Base-by-base conservation (phyloP, 2,329 filamentous ascomycete genomes). In the Akanthomyces dipterigenus region DNA sequence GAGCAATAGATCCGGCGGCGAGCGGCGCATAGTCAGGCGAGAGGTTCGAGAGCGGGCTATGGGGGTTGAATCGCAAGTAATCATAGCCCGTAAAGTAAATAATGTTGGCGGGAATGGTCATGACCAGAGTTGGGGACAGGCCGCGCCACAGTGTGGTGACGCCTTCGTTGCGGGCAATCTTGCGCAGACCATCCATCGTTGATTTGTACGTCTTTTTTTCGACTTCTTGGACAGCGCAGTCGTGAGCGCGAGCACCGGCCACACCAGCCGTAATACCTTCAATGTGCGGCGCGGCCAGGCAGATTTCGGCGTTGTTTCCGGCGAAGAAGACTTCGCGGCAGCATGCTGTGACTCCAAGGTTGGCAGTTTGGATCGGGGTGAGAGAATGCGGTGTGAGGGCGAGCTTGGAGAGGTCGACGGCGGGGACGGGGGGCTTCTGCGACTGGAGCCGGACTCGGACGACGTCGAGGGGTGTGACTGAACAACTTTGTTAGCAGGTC, bases 1-100 rank as follows among this genome's bases (percentile, higher is more conserved):
- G 85, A 1, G 95, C 93, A 1, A 84, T 77, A 5, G 90, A 85
- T 1, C 95, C 95, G 3, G 91, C 91, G 1, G 90, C 80, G 1
- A 99, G 80, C 0, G 95, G 92, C 6, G 90, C 86, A 67, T 90
- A 91, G 9, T 84, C 82, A 66, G 93, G 90, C 16, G 83, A 82
- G 22, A 81, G 67, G 46, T 78, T 80, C 40, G 81, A 82, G 64
- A 98, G 83, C 0, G 92, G 93, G 67, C 90, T 96, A 46, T 77
- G 77, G 1, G 80, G 78, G 68, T 90, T 89, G 65, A 83, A 89
- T 40, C 95, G 87, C 62, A 99, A 74, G 89, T 92, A 97, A 71
- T 99, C 95, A 75, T 99, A 99, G 43, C 95, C 95, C 14, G 95
- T 96, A 70, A 98, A 97, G 76, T 99, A 99, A 66, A 99, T 98